These are phyloP conservation scores for Solanum megistacrolobum DNA, from an alignment of 257 asterid genomes.

Conservation along the genomic window DNA sequence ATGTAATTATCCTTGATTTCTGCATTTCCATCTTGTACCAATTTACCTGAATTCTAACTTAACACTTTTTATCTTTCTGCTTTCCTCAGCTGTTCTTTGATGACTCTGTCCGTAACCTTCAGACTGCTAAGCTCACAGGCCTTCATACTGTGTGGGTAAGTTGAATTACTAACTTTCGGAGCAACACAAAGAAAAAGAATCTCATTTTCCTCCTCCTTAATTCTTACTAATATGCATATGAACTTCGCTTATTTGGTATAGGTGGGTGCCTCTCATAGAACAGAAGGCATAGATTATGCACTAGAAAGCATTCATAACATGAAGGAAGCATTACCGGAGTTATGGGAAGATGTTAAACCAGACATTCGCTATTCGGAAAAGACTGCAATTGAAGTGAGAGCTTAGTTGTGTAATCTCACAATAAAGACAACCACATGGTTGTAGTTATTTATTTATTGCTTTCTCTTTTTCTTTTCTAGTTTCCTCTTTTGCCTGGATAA, in stretches of 20 bases:
- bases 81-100: conserved; percentile 70
- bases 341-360: conserved; percentile 57
- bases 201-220: not conserved
- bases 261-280: conserved; percentile 64
- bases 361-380: conserved; percentile 33
- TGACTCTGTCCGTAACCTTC: conserved; percentile 75
- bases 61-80: not conserved
- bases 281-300: conserved; percentile 57
- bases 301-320: conserved; percentile 85
- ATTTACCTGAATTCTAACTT: not conserved
- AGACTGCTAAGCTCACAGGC: conserved; percentile 58
- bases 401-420: conserved; percentile 13
- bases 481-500: not conserved
- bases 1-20: conserved; percentile 5
- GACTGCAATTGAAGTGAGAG: conserved; percentile 56
- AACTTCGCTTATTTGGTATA: conserved; percentile 7
- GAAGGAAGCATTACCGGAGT: conserved; percentile 77
- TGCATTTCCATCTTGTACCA: not conserved
- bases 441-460: not conserved
- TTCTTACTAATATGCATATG: not conserved
- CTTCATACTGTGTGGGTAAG: conserved; percentile 78
- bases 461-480: not conserved
- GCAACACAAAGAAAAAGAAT: not conserved
- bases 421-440: not conserved
- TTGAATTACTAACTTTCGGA: not conserved